Percentiles rank a stretch among this genome's conserved stretches.
phyloP scores from a whole-genome alignment of 192 early-diverging fungal species.

The Diversispora epigaea region DNA sequence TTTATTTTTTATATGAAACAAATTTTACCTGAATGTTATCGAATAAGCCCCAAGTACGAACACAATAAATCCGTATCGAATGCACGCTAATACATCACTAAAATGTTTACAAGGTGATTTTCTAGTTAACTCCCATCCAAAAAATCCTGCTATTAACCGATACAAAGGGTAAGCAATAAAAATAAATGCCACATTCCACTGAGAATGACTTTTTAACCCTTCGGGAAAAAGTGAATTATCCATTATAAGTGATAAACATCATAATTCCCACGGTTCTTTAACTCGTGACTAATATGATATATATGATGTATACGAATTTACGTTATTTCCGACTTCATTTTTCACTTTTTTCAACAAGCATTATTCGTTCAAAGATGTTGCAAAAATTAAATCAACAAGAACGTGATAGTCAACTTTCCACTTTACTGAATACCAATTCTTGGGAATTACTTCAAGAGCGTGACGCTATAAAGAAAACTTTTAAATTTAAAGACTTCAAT shows the following conservation, averaged over 20 bases:
- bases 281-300: too few species aligned
- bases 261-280: too few species aligned
- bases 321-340: too few species aligned
- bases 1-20: not conserved
- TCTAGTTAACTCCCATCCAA: constrained; percentile 65
- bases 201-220: not conserved
- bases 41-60: constrained; percentile 80
- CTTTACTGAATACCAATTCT: constrained; percentile 29
- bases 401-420: too few species aligned
- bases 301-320: too few species aligned
- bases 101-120: constrained; percentile 67
- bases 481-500: constrained; percentile 79
- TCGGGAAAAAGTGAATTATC: not conserved
- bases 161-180: constrained; percentile 56
- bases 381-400: too few species aligned
- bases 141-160: constrained; percentile 56
- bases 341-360: too few species aligned
- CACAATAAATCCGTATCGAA: constrained; percentile 63
- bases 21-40: constrained; percentile 57
- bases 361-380: too few species aligned
- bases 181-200: constrained; percentile 42
- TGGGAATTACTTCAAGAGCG: constrained; percentile 63
- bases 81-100: constrained; percentile 58
- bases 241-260: not conserved
- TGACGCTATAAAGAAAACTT: constrained; percentile 76